These are phyloP conservation scores for Herpetospermum pedunculosum DNA, from an alignment of 306 rosid genomes.

Conservation along the genomic window DNA sequence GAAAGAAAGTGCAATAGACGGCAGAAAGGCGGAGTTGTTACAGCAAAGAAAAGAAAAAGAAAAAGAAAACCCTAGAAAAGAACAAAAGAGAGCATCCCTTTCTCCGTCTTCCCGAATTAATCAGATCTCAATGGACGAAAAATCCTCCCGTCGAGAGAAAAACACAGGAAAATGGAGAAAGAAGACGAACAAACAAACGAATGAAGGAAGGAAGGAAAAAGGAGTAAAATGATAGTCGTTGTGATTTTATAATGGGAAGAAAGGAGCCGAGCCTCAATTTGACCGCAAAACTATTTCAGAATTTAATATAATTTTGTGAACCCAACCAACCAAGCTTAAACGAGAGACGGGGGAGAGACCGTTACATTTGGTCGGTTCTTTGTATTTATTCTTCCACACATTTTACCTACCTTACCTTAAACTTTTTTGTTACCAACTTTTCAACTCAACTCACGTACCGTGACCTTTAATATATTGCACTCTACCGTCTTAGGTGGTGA, in stretches of 20 bases:
- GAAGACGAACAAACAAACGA: background rate
- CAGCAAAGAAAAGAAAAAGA: background rate
- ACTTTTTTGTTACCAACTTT: too few species aligned
- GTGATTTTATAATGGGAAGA: slow-evolving; percentile 24
- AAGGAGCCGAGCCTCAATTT: slow-evolving; percentile 9
- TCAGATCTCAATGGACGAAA: slow-evolving; percentile 27
- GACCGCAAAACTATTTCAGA: too few species aligned
- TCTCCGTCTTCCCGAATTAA: background rate
- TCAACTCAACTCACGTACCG: too few species aligned
- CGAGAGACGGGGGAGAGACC: slow-evolving; percentile 7
- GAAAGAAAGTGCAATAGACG: background rate
- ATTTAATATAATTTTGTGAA: too few species aligned
- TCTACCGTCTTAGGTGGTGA: too few species aligned
- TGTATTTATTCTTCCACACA: too few species aligned
- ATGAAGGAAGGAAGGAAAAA: too few species aligned
- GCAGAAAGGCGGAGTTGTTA: background rate
- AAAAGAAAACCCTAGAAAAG: slow-evolving; percentile 9
- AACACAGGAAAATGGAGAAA: background rate
- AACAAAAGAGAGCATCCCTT: background rate
- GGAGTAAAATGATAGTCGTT: slow-evolving; percentile 10
- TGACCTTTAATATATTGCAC: too few species aligned
- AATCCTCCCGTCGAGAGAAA: background rate
- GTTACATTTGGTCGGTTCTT: background rate
- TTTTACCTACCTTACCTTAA: too few species aligned
- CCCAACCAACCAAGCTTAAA: too few species aligned